Conservation (phyloP, 306 rosid species). For the Spatholobus suberectus region DNA sequence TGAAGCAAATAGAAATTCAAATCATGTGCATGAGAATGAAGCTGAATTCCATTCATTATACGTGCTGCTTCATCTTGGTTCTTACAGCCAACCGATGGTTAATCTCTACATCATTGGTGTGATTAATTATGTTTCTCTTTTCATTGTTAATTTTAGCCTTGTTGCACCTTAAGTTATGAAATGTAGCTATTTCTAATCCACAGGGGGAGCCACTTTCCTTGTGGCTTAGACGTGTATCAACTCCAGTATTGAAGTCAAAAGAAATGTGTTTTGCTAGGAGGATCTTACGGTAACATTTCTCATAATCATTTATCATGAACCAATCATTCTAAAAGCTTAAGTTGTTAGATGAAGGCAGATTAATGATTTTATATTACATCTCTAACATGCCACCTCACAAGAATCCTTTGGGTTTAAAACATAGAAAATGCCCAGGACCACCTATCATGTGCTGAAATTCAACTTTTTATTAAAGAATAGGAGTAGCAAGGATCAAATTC, state of each 20-base stretch:
- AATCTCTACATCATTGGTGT: constrained; percentile 50
- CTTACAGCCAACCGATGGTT: constrained; percentile 70
- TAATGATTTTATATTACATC: background rate
- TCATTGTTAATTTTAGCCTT: constrained; percentile 32
- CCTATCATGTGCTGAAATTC: background rate
- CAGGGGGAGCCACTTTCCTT: constrained; percentile 89
- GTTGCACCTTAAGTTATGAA: constrained; percentile 40
- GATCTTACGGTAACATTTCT: constrained; percentile 67
- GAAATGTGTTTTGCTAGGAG: constrained; percentile 83
- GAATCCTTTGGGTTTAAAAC: background rate
- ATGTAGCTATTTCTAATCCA: constrained; percentile 48
- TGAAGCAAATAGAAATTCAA: constrained; percentile 58
- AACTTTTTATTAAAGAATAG: background rate
- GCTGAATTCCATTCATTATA: constrained; percentile 83
- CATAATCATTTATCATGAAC: background rate
- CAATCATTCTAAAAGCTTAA: background rate
- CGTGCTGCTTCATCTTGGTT: constrained; percentile 90
- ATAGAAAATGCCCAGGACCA: background rate
- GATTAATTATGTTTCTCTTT: constrained; percentile 22
- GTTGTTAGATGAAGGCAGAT: background rate
- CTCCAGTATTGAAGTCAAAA: constrained; percentile 68
- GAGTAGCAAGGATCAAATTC: background rate
- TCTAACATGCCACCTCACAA: background rate
- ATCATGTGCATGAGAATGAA: constrained; percentile 65
- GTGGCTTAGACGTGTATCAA: constrained; percentile 73